Conservation (phyloP, 176 grass and related monocot genomes). For the Oryza officinalis region DNA sequence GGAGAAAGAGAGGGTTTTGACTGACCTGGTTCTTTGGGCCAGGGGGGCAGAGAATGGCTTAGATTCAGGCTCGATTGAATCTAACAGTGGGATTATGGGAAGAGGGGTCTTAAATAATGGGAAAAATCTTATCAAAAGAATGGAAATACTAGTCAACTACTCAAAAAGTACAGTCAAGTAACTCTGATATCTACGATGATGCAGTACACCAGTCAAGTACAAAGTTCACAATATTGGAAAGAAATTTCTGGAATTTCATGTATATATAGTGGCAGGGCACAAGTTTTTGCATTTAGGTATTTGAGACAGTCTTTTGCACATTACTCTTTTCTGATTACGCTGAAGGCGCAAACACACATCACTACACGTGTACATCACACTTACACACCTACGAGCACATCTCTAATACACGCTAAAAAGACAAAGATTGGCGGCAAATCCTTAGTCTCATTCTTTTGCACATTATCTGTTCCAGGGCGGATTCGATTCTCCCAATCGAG, state of each 20-base stretch:
- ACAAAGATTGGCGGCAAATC: no score
- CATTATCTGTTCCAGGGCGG: not conserved
- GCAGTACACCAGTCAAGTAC: no score
- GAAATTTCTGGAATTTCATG: not conserved
- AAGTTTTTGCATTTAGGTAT: not conserved
- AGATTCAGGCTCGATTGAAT: conserved; percentile 50
- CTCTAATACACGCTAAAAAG: no score
- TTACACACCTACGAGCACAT: no score
- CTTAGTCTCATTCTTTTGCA: not conserved
- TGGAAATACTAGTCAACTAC: not conserved
- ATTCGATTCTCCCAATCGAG: not conserved
- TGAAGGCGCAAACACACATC: no score
- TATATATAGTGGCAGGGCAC: no score
- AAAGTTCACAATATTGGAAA: not conserved
- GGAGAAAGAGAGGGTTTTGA: not conserved
- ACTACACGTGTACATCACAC: no score
- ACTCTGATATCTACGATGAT: no score
- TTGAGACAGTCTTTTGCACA: not conserved
- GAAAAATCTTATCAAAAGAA: not conserved
- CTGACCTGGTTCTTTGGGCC: conserved; percentile 31
- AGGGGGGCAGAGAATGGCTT: conserved; percentile 3
- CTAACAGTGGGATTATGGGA: not conserved
- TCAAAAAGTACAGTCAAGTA: no score
- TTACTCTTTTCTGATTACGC: not conserved
- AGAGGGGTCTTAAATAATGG: not conserved